Evolutionary conservation across 73 alveolate genomes (phyloP), one percentile per base, ranked within the genome.

Genomic region (Paramecium octaurelia): DNA sequence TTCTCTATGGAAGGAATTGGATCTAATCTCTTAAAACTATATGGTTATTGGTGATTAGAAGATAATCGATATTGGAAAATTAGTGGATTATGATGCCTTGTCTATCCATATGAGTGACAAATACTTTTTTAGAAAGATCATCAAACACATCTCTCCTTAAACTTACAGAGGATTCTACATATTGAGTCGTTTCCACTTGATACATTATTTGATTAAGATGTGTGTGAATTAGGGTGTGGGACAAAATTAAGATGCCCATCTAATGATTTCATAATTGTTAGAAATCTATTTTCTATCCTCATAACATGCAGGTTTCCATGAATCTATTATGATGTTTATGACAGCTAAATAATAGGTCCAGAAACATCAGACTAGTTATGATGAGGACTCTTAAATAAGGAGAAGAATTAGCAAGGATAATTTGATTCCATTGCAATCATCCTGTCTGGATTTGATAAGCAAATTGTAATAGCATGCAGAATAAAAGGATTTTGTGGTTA

Each of bases 261-360:
- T 48, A 20, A 31, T 80, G 57, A 48, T 80, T 9, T 34, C 46
- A 16, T 80, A 42, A 80, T 43, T 80, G 27, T 48, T 80, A 20
- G 91, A 80, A 24, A 80, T 80, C 91, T 80, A 44, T 27, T 80
- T 44, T 43, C 29, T 80, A 24, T 31, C 64, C 5, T 80, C 91
- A 20, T 43, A 80, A 80, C 91, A 80, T 80, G 91, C 91, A 11
- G 91, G 91, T 40, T 80, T 80, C 21, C 91, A 80, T 80, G 91
- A 80, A 48, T 80, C 70, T 20, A 80, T 80, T 4, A 80, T 80
- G 76, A 80, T 80, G 91, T 44, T 64, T 80, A 48, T 80, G 76
- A n/a, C 91, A 16, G 70, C 75, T 48, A 80, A 80, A 48, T 80
- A 80, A 44, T 73, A 36, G 38, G 21, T 73, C 1, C 8, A 73